These are phyloP conservation scores for Coniosporium apollinis DNA, from an alignment of 495 filamentous ascomycete species.

Conservation along the genomic window DNA sequence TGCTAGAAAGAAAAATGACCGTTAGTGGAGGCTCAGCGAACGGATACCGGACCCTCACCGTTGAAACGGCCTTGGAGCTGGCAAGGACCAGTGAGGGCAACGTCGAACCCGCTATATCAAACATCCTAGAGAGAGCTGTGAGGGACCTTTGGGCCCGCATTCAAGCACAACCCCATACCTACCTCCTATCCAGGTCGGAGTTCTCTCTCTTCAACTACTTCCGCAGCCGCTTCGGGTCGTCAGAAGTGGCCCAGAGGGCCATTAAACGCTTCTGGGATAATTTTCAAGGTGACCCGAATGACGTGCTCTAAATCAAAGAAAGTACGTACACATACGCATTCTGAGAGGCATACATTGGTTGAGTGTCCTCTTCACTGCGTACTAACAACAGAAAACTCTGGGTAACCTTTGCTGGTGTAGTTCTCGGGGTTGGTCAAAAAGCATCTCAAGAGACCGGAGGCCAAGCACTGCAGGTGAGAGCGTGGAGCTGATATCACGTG, in stretches of 20 bases:
- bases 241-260: conserved; percentile 26
- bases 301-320: too few species aligned
- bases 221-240: conserved; percentile 37
- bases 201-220: conserved; percentile 70
- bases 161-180: conserved; percentile 37
- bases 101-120: conserved; percentile 32
- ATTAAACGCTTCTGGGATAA: conserved; percentile 35
- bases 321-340: too few species aligned
- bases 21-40: too few species aligned
- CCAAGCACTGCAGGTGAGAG: too few species aligned
- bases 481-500: too few species aligned
- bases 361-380: too few species aligned
- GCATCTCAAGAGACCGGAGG: too few species aligned
- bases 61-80: conserved; percentile 44
- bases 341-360: too few species aligned
- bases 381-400: too few species aligned
- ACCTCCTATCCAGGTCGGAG: conserved; percentile 51
- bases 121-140: conserved; percentile 40
- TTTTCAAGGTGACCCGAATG: conserved; percentile 12
- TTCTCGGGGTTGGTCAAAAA: too few species aligned
- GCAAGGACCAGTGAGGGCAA: conserved; percentile 45
- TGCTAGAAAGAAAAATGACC: too few species aligned
- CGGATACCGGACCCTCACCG: conserved; percentile 21
- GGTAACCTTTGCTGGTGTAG: too few species aligned
- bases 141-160: conserved; percentile 45